These are phyloP conservation scores for Colletotrichum horii DNA, from an alignment of 2,329 filamentous ascomycete genomes.

Conservation along the genomic window DNA sequence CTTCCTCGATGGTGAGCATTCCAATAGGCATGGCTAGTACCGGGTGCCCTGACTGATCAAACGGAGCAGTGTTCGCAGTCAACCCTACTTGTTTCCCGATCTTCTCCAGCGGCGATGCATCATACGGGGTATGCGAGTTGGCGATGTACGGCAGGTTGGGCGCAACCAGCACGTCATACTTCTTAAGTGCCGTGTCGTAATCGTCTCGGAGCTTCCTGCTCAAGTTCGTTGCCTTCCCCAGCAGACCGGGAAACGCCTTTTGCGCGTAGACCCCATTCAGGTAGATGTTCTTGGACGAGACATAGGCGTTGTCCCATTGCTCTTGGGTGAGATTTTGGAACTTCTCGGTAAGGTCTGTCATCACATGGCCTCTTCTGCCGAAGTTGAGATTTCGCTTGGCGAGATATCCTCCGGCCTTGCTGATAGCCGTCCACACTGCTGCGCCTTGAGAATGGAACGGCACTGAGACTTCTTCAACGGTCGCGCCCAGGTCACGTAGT, in stretches of 20 bases:
- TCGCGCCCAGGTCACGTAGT: conserved; percentile 46
- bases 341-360: conserved; percentile 38
- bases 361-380: background rate
- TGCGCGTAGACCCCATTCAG: conserved; percentile 41
- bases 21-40: conserved; percentile 33
- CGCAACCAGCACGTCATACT: background rate
- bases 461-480: conserved; percentile 49
- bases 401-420: background rate
- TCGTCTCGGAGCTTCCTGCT: conserved; percentile 5
- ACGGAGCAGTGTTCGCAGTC: conserved; percentile 50
- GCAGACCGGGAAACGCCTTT: background rate
- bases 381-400: conserved; percentile 4
- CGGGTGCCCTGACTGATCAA: conserved; percentile 56
- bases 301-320: conserved; percentile 6
- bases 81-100: conserved; percentile 47
- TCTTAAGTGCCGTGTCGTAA: background rate
- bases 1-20: conserved; percentile 4
- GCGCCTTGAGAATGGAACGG: conserved; percentile 53
- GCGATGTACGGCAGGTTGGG: background rate
- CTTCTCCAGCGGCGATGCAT: conserved; percentile 38
- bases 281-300: conserved; percentile 43
- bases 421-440: conserved; percentile 49
- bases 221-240: background rate
- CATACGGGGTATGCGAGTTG: conserved; percentile 11
- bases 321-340: conserved; percentile 21